Conservation (phyloP, 495 filamentous ascomycete species). For the Penicillium cinerascens region DNA sequence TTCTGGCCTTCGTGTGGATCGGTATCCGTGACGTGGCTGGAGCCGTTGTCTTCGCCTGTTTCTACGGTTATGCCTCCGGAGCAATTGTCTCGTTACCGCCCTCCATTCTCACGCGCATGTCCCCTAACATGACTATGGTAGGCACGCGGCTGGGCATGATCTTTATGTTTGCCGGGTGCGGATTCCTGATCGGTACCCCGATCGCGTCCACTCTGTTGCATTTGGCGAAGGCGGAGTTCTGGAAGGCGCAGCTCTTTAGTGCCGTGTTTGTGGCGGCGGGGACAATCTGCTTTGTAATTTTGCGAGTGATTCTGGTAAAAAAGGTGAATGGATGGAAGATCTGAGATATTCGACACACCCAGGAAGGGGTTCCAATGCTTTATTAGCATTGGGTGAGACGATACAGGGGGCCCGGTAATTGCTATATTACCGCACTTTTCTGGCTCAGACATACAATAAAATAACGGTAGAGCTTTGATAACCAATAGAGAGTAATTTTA, state of each 20-base stretch:
- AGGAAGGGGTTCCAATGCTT: no score
- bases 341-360: no score
- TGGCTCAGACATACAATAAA: no score
- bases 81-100: conserved; percentile 34
- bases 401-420: no score
- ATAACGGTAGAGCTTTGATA: no score
- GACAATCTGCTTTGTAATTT: no score
- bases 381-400: no score
- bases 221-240: neutral
- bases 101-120: conserved; percentile 24
- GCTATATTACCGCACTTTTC: no score
- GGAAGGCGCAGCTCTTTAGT: neutral
- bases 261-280: neutral
- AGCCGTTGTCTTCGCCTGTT: conserved; percentile 31
- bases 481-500: no score
- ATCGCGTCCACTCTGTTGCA: conserved; percentile 53
- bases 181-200: conserved; percentile 58
- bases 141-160: conserved; percentile 62
- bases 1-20: conserved; percentile 37
- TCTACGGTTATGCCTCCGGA: conserved; percentile 44
- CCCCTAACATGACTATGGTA: conserved; percentile 44
- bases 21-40: conserved; percentile 27
- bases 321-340: no score
- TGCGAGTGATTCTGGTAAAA: no score
- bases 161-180: conserved; percentile 46